A percentile compares a stretch with the other conserved stretches of the same genome.
These are phyloP conservation scores for Epichloe uncinata DNA, from an alignment of 2,329 filamentous ascomycete genomes.

Conservation along the genomic window DNA sequence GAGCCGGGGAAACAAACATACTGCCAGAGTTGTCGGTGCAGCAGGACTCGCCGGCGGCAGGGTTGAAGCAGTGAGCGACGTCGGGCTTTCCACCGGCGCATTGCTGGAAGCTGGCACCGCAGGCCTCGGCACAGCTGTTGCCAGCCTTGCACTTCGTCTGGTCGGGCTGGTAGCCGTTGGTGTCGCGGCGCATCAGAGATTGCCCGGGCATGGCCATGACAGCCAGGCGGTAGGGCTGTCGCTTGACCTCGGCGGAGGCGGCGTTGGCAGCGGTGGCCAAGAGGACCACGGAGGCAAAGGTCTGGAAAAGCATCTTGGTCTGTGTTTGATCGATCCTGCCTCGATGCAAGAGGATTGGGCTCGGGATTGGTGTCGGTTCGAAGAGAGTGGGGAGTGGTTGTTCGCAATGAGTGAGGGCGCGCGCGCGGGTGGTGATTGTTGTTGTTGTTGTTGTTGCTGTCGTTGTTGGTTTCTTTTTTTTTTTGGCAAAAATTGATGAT, in stretches of 20 bases:
- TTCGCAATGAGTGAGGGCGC: not conserved
- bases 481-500: not conserved
- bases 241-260: constrained; percentile 12
- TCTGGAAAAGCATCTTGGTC: constrained; percentile 17
- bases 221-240: constrained; percentile 25
- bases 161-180: constrained; percentile 35
- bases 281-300: constrained; percentile 18
- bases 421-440: not conserved
- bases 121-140: constrained; percentile 40
- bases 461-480: not conserved
- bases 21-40: constrained; percentile 44
- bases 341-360: too few species aligned
- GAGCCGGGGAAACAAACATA: constrained; percentile 23
- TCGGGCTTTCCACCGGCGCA: constrained; percentile 34
- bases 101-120: constrained; percentile 34
- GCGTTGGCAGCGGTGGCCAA: constrained; percentile 20
- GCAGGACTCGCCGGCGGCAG: constrained; percentile 37
- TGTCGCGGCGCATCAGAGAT: constrained; percentile 30
- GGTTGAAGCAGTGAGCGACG: constrained; percentile 46
- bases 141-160: constrained; percentile 35
- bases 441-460: not conserved
- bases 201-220: constrained; percentile 24
- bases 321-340: too few species aligned
- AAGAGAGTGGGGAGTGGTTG: not conserved
- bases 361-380: too few species aligned